These are phyloP conservation scores for Ogataea hybrid DNA, from an alignment of 1,139 yeast species.

Conservation along the genomic window DNA sequence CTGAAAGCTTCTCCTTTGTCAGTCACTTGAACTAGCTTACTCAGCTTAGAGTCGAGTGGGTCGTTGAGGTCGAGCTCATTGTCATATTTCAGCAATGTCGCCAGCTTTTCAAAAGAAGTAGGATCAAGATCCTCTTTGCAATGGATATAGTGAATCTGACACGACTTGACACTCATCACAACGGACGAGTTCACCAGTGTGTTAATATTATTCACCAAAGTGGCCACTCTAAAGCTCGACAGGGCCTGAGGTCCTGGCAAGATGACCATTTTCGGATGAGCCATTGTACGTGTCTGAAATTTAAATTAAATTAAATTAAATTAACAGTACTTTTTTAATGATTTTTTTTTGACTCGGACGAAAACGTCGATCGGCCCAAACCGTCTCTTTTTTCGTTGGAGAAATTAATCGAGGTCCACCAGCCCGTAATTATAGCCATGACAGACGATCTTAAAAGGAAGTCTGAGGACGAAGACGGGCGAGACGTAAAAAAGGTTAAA, in stretches of 20 bases:
- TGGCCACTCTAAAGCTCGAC: slow-evolving; percentile 79
- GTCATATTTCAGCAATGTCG: slow-evolving; percentile 74
- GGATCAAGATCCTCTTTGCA: slow-evolving; percentile 40
- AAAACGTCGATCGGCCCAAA: slow-evolving; percentile 5
- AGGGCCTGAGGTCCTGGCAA: slow-evolving; percentile 91
- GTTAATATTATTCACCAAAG: slow-evolving; percentile 70
- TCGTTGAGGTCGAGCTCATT: slow-evolving; percentile 56
- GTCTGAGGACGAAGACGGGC: slow-evolving; percentile 27
- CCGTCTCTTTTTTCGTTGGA: background rate
- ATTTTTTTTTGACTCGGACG: slow-evolving; percentile 3
- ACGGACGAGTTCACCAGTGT: slow-evolving; percentile 62
- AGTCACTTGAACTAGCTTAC: slow-evolving; percentile 37
- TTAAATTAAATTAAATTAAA: slow-evolving; percentile 3
- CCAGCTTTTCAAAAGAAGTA: slow-evolving; percentile 48
- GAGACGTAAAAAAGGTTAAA: slow-evolving; percentile 14
- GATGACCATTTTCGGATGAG: slow-evolving; percentile 43
- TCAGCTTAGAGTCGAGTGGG: slow-evolving; percentile 46
- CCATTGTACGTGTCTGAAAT: slow-evolving; percentile 11
- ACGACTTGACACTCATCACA: slow-evolving; percentile 67
- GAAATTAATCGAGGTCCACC: background rate
- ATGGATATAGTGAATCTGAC: slow-evolving; percentile 81
- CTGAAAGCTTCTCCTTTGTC: slow-evolving; percentile 18
- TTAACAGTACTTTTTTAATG: background rate
- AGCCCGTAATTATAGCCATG: slow-evolving; percentile 7
- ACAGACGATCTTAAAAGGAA: slow-evolving; percentile 16